Evolutionary conservation across 345 rosid genomes (phyloP).

Genomic region (Populus deltoides): DNA sequence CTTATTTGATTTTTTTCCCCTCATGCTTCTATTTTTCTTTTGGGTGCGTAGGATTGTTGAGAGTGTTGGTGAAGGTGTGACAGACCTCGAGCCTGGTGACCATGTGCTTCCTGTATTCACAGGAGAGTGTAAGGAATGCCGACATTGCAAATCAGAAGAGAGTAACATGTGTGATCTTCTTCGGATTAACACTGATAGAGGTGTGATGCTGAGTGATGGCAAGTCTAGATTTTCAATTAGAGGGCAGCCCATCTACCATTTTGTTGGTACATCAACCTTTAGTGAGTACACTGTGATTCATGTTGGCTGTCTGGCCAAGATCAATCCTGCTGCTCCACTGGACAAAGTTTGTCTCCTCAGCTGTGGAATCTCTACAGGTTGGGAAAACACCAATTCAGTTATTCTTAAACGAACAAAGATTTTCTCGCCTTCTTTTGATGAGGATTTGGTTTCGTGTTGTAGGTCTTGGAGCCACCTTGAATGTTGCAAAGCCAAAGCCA

Average conservation of each 20-base stretch:
- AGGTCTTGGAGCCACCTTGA: constrained; percentile 44
- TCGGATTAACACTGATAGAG: constrained; percentile 38
- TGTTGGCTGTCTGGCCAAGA: constrained; percentile 35
- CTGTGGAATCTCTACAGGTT: constrained; percentile 43
- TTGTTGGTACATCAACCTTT: constrained; percentile 41
- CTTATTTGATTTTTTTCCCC: background rate
- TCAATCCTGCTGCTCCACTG: constrained; percentile 37
- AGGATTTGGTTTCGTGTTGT: background rate
- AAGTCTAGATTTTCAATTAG: constrained; percentile 39
- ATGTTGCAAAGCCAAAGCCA: constrained; percentile 37
- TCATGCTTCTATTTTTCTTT: background rate
- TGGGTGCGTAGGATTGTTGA: constrained; percentile 25
- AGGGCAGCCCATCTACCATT: constrained; percentile 42
- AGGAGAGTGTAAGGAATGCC: constrained; percentile 39
- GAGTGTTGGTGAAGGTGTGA: constrained; percentile 42
- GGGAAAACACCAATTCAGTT: background rate
- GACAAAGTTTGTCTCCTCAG: constrained; percentile 44
- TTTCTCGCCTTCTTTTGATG: background rate
- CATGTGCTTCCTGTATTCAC: constrained; percentile 45
- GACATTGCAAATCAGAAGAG: constrained; percentile 35
- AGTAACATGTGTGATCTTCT: constrained; percentile 40
- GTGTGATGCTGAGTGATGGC: constrained; percentile 36
- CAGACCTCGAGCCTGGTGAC: constrained; percentile 38
- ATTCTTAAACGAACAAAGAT: background rate
- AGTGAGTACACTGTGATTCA: constrained; percentile 41